Evolutionary conservation across 306 rosid genomes (phyloP).

Genomic region (Casuarina cunninghamiana): DNA sequence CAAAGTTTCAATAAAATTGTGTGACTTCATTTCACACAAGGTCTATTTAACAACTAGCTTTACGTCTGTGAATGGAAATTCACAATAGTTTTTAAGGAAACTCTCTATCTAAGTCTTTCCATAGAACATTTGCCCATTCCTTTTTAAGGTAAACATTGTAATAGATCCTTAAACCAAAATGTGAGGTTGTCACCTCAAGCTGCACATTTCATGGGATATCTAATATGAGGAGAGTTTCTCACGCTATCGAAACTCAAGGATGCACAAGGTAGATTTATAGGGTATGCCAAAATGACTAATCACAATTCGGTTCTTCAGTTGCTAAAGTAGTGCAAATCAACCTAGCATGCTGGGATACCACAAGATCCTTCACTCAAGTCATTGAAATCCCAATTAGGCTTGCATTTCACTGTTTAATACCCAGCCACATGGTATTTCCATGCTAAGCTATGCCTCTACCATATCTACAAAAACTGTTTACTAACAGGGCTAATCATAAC

Average conservation of each 20-base stretch:
- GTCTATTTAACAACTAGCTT: not conserved
- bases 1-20: not conserved
- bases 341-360: not conserved
- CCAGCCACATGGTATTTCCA: not conserved
- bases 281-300: not conserved
- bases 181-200: not conserved
- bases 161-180: not conserved
- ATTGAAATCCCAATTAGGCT: not conserved
- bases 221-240: not conserved
- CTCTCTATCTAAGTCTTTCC: not conserved
- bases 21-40: not conserved
- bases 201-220: not conserved
- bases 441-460: not conserved
- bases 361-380: not conserved
- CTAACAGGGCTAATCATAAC: not conserved
- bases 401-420: not conserved
- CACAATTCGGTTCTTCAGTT: not conserved
- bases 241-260: not conserved
- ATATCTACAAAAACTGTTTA: not conserved
- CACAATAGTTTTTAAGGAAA: not conserved
- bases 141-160: not conserved
- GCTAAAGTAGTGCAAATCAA: not conserved
- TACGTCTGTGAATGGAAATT: not conserved
- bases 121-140: not conserved
- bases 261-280: not conserved